Conservation (phyloP, 2,329 filamentous ascomycete genomes). For the Leptodontidium sp. region DNA sequence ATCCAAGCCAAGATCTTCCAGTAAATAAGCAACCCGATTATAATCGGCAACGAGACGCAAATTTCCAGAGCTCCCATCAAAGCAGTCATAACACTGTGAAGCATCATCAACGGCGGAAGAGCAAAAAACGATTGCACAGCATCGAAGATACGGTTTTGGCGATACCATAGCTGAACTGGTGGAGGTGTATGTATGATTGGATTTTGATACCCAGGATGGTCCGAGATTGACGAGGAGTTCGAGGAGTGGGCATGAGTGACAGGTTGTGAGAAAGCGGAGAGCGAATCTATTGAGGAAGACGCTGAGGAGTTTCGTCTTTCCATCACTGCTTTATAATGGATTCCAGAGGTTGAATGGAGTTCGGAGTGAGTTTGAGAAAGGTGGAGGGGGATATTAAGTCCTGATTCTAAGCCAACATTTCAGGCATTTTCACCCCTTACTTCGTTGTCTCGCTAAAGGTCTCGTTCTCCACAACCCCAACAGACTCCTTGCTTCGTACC, state of each 20-base stretch:
- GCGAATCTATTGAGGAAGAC: not conserved
- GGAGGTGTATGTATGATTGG: not conserved
- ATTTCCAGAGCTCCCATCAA: not conserved
- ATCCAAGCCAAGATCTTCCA: not conserved
- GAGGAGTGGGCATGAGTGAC: not conserved
- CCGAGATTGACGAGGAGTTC: not conserved
- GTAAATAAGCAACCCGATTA: not conserved
- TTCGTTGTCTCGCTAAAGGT: not conserved
- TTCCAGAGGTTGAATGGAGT: too few species aligned
- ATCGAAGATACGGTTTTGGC: not conserved
- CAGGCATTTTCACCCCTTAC: not conserved
- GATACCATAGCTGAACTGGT: not conserved
- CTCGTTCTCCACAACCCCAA: too few species aligned
- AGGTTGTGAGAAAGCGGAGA: not conserved
- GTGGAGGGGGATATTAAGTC: too few species aligned
- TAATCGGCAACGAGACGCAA: not conserved
- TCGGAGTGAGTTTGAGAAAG: too few species aligned
- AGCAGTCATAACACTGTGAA: not conserved
- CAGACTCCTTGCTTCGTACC: too few species aligned
- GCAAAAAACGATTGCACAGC: not conserved
- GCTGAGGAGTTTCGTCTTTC: not conserved
- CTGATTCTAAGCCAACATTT: too few species aligned
- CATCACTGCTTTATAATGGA: not conserved
- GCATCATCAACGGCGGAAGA: conserved; percentile 1
- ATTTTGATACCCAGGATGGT: not conserved